Conservation (phyloP, 163 green algal species). For the Scenedesmus sp. region DNA sequence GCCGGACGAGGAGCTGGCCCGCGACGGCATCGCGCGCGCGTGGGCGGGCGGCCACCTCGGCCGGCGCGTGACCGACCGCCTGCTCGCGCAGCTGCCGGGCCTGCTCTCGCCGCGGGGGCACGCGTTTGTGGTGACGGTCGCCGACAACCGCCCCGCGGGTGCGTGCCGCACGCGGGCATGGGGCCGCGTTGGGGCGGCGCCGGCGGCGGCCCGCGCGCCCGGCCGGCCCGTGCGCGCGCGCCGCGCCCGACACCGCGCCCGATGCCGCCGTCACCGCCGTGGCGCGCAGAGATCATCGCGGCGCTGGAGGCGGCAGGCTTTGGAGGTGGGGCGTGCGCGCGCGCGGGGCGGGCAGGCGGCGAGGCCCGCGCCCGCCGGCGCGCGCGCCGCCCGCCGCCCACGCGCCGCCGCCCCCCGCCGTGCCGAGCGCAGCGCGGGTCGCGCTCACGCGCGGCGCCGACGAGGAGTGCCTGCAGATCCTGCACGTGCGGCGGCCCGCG, state of each 20-base stretch:
- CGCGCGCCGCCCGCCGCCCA: no score
- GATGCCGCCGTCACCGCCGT: not conserved
- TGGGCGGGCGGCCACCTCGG: slow-evolving; percentile 89
- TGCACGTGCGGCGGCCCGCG: slow-evolving; percentile 16
- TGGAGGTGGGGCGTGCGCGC: slow-evolving; percentile 28
- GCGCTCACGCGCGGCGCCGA: slow-evolving; percentile 53
- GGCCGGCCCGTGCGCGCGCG: not conserved
- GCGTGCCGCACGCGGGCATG: not conserved
- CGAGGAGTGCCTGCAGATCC: slow-evolving; percentile 54
- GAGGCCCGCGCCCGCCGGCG: not conserved
- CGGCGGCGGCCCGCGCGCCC: no score
- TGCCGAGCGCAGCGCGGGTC: slow-evolving; percentile 44
- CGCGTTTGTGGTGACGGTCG: slow-evolving; percentile 81
- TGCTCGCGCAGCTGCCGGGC: slow-evolving; percentile 73
- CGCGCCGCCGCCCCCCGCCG: not conserved
- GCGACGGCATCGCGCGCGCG: slow-evolving; percentile 71
- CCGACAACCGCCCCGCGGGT: slow-evolving; percentile 78
- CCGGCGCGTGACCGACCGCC: slow-evolving; percentile 81
- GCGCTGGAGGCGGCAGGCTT: slow-evolving; percentile 57
- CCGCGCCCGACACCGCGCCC: not conserved
- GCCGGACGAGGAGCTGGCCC: slow-evolving; percentile 85
- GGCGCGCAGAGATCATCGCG: slow-evolving; percentile 58
- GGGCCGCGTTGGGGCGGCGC: not conserved
- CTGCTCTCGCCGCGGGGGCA: slow-evolving; percentile 67
- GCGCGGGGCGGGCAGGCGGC: not conserved